Percentiles rank a stretch among this genome's conserved stretches.
These are phyloP conservation scores for Discostella pseudostelligera DNA, from an alignment of 108 stramenopile species.

Conservation along the genomic window DNA sequence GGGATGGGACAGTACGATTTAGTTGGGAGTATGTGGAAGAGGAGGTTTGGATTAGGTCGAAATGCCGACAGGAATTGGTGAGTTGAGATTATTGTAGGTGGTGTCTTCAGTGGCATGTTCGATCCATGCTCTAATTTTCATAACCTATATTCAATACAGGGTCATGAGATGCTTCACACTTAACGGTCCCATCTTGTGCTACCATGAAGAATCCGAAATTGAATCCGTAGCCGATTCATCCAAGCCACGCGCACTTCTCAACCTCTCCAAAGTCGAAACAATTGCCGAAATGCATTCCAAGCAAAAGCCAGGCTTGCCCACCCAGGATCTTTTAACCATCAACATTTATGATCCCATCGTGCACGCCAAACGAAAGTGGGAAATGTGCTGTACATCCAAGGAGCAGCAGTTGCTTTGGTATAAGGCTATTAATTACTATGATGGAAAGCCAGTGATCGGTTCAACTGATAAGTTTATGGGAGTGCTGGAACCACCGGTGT, in stretches of 20 bases:
- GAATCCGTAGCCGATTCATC: conserved; percentile 33
- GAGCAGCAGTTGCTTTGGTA: conserved; percentile 54
- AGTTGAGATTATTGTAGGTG: conserved; percentile 1
- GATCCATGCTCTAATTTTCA: background rate
- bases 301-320: conserved; percentile 36
- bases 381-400: conserved; percentile 48
- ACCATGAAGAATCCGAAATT: conserved; percentile 45
- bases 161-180: conserved; percentile 51
- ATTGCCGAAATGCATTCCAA: conserved; percentile 54
- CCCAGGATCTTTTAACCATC: conserved; percentile 44
- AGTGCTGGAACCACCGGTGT: background rate
- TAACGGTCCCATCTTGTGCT: conserved; percentile 47
- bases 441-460: conserved; percentile 28
- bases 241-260: conserved; percentile 41
- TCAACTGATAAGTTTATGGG: background rate
- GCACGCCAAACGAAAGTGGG: conserved; percentile 50
- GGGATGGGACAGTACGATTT: conserved; percentile 29
- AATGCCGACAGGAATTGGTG: conserved; percentile 54
- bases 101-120: background rate
- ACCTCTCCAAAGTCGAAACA: conserved; percentile 48
- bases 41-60: conserved; percentile 56
- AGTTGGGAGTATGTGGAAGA: conserved; percentile 53
- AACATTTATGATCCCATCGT: conserved; percentile 43
- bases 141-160: conserved; percentile 12
- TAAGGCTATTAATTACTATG: conserved; percentile 43